These are phyloP conservation scores for Erigeron philadelphicus DNA, from an alignment of 140 eudicot species.

Conservation along the genomic window DNA sequence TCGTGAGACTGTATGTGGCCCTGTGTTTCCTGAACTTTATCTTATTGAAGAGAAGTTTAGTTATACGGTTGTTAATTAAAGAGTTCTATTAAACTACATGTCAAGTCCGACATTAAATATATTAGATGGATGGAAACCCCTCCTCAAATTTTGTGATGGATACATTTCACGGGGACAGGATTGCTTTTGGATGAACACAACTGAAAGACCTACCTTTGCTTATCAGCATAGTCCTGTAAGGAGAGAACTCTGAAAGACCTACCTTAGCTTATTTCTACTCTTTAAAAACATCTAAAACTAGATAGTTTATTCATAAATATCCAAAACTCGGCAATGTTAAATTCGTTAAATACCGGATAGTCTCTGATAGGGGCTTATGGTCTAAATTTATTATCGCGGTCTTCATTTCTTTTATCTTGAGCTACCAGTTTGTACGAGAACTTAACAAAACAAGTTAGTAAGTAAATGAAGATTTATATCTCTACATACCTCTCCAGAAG, in stretches of 20 bases:
- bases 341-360: too few species aligned
- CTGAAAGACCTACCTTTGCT: neutral
- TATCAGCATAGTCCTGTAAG: neutral
- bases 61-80: neutral
- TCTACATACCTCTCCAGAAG: constrained; percentile 92
- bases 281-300: too few species aligned
- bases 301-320: too few species aligned
- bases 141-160: neutral
- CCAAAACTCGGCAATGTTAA: too few species aligned
- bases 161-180: too few species aligned
- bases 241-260: neutral
- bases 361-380: neutral
- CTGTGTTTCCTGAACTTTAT: neutral
- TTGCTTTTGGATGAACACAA: too few species aligned
- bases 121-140: too few species aligned
- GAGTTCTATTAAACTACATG: too few species aligned
- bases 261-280: neutral
- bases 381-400: neutral
- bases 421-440: constrained; percentile 4
- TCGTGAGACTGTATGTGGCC: neutral
- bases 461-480: constrained; percentile 6
- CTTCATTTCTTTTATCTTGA: neutral
- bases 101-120: too few species aligned
- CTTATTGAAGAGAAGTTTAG: neutral
- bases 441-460: constrained; percentile 2